Evolutionary conservation across 2,329 filamentous ascomycete genomes (phyloP), one percentile per base, ranked within the genome.

Genomic region (Trichoderma aggressivum): DNA sequence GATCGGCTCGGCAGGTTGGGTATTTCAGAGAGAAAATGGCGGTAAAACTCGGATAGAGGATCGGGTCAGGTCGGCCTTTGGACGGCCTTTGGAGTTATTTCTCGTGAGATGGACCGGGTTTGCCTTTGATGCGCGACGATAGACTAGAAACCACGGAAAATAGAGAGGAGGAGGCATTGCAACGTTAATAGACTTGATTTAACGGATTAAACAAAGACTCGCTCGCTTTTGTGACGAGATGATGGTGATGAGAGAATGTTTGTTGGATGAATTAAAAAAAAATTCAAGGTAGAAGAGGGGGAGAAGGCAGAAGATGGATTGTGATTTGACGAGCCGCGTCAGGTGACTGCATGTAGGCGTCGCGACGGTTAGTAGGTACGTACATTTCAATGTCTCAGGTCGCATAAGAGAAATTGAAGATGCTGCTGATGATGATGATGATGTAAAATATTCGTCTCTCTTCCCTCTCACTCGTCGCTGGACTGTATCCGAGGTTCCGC

Each of bases 1-100:
- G 39, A 61, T 47, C 30, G 65, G 55, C 53, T 59, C 26, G 21
- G 30, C 21, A 7, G 16, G 12, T 28, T 34, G 32, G 28, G 59
- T 34, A 24, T 60, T 34, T 60, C 56, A 28, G 18, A 28, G 18
- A 28, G 34, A 30, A 56, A 24, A 50, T 21, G 65, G 56, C 14
- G 65, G 30, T 68, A 60, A 68, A 67, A 53, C 16, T 66, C 50
- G 63, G 63, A 66, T 66, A 56, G 50, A 56, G 32, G 26, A 66
- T n/a, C 32, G 50, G 63, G 47, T 58, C 32, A 26, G 21, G n/a
- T n/a, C n/a, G n/a, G n/a, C n/a, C 12, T 53, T 53, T 62, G 24
- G 28, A 21, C 59, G n/a, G 16, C 47, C 24, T 32, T 50, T 47
- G 12, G 59, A 62, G 36, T 62, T 62, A 62, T 62, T 62, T 62